Conservation (phyloP, 1,284 basidiomycete genomes). For the Ustilago cynodontis region DNA sequence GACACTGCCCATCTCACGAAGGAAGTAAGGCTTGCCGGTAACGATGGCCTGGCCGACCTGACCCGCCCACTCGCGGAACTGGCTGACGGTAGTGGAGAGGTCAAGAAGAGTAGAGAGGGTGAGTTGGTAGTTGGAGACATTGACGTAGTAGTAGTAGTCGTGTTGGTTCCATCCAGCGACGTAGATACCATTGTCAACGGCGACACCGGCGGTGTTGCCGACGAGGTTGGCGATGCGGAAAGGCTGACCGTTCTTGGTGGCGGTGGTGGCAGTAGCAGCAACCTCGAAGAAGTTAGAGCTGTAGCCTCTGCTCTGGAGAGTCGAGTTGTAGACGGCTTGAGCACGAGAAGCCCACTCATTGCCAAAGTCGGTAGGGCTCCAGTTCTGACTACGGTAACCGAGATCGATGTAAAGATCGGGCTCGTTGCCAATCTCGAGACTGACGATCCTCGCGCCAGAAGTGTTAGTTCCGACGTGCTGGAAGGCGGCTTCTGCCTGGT, state of each 20-base stretch:
- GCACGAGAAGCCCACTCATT: conserved; percentile 50
- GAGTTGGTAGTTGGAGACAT: conserved; percentile 45
- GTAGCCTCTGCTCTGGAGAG: conserved; percentile 36
- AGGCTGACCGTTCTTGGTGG: conserved; percentile 49
- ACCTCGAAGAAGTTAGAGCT: conserved; percentile 58
- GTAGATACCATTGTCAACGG: conserved; percentile 57
- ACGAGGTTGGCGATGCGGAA: conserved; percentile 58
- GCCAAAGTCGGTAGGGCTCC: conserved; percentile 46
- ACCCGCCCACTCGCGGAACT: conserved; percentile 53
- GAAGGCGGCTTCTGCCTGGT: conserved; percentile 46
- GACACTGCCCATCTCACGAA: conserved; percentile 61
- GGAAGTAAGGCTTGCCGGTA: conserved; percentile 62
- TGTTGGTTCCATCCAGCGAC: conserved; percentile 65
- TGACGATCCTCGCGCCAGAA: conserved; percentile 43
- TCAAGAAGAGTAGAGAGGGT: conserved; percentile 48
- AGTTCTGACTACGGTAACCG: conserved; percentile 41
- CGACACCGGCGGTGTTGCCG: conserved; percentile 48
- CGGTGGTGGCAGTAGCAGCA: conserved; percentile 60
- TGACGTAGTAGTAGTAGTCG: conserved; percentile 62
- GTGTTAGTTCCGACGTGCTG: conserved; percentile 24
- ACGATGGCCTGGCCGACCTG: conserved; percentile 48
- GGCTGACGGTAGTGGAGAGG: conserved; percentile 40
- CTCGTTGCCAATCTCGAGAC: conserved; percentile 63
- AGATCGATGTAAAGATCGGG: conserved; percentile 57
- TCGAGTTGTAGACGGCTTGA: conserved; percentile 42